These are phyloP conservation scores for Lachancea sp. DNA, from an alignment of 805 yeast species.

Conservation along the genomic window DNA sequence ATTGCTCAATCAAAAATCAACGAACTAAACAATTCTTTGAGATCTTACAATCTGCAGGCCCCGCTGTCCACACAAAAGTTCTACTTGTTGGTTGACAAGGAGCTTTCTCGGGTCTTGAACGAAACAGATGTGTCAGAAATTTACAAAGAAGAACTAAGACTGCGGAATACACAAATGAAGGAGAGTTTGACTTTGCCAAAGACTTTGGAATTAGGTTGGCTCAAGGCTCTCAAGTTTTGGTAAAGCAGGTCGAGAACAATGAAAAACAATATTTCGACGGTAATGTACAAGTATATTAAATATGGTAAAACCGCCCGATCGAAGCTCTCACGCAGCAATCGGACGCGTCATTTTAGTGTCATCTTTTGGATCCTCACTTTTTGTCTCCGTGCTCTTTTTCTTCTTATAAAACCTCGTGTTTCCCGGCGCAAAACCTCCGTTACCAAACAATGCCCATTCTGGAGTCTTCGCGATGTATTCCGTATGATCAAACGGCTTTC, in stretches of 20 bases:
- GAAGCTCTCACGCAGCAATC: not conserved
- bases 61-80: slow-evolving; percentile 53
- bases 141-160: slow-evolving; percentile 3
- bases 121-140: slow-evolving; percentile 26
- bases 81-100: slow-evolving; percentile 42
- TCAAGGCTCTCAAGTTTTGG: not conserved
- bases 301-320: not conserved
- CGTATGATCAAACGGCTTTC: slow-evolving; percentile 63
- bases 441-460: slow-evolving; percentile 86
- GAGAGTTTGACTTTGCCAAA: not conserved
- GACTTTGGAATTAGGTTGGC: not conserved
- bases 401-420: slow-evolving; percentile 65
- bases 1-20: slow-evolving; percentile 34
- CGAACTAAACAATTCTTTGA: slow-evolving; percentile 41
- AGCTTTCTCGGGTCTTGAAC: slow-evolving; percentile 36
- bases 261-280: not conserved
- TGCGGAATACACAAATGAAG: not conserved
- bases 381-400: slow-evolving; percentile 33
- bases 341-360: not conserved
- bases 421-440: slow-evolving; percentile 87
- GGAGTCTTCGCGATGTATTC: slow-evolving; percentile 82
- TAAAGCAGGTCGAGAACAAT: not conserved
- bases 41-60: slow-evolving; percentile 60
- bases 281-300: not conserved
- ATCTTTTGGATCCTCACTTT: not conserved